Evolutionary conservation across 2,329 filamentous ascomycete genomes (phyloP).

Genomic region (Chaetothyriales sp.): DNA sequence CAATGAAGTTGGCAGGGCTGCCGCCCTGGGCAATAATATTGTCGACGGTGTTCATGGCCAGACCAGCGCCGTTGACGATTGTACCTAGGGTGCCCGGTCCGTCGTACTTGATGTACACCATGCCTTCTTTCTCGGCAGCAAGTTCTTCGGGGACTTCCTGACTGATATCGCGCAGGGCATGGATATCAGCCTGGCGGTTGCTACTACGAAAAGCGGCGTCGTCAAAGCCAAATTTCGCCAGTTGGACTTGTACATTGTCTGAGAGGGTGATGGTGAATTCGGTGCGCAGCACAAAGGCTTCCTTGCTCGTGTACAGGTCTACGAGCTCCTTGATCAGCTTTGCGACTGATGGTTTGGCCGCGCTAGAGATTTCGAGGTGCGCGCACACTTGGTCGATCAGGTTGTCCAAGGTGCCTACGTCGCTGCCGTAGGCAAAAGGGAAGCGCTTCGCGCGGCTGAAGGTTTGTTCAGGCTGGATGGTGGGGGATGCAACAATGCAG

Average conservation of each 20-base stretch:
- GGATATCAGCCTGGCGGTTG: slow-evolving; percentile 48
- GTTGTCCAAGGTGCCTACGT: slow-evolving; percentile 33
- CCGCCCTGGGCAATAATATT: slow-evolving; percentile 57
- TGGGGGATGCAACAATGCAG: slow-evolving; percentile 49
- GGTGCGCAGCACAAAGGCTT: slow-evolving; percentile 49
- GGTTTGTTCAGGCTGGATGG: slow-evolving; percentile 30
- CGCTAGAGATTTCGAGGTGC: slow-evolving; percentile 41
- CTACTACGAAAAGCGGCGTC: slow-evolving; percentile 53
- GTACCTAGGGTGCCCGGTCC: slow-evolving; percentile 57
- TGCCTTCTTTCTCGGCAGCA: slow-evolving; percentile 54
- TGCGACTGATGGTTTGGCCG: slow-evolving; percentile 33
- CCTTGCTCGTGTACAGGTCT: slow-evolving; percentile 48
- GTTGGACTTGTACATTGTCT: slow-evolving; percentile 37
- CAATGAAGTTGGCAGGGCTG: slow-evolving; percentile 67
- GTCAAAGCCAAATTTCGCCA: slow-evolving; percentile 52
- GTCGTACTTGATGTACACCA: slow-evolving; percentile 59
- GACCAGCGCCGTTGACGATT: slow-evolving; percentile 67
- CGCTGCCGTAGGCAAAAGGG: slow-evolving; percentile 46
- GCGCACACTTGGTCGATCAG: slow-evolving; percentile 28
- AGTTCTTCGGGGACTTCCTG: slow-evolving; percentile 44
- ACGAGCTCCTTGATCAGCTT: slow-evolving; percentile 42
- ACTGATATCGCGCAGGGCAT: slow-evolving; percentile 40
- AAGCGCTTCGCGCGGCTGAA: slow-evolving; percentile 38
- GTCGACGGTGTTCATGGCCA: slow-evolving; percentile 86
- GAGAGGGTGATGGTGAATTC: slow-evolving; percentile 27